Evolutionary conservation across 2,329 filamentous ascomycete species (phyloP).

Genomic region (Cercospora sp.): DNA sequence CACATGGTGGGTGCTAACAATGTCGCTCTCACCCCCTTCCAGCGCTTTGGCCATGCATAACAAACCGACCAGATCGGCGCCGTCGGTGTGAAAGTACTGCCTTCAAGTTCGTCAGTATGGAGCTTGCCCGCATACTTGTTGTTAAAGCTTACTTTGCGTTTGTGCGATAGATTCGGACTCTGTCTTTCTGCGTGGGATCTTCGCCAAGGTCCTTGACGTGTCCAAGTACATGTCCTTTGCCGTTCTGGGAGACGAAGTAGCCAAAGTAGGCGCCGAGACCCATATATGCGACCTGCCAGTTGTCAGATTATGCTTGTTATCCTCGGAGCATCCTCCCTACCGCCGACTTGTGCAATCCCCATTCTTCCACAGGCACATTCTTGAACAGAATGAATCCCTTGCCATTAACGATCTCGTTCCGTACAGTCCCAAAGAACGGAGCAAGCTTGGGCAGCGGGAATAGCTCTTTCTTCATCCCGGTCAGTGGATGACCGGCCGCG

Average conservation of each 20-base stretch:
- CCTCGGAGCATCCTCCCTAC: constrained; percentile 43
- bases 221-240: constrained; percentile 78
- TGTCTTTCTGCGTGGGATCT: constrained; percentile 76
- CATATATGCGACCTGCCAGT: constrained; percentile 65
- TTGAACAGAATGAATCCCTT: constrained; percentile 92
- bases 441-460: constrained; percentile 63
- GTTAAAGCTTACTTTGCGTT: constrained; percentile 21
- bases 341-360: constrained; percentile 77
- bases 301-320: neutral
- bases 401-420: constrained; percentile 69
- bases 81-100: constrained; percentile 85
- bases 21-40: constrained; percentile 80
- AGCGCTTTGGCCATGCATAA: constrained; percentile 76
- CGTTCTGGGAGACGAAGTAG: constrained; percentile 86
- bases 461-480: constrained; percentile 66
- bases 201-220: constrained; percentile 89
- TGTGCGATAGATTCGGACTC: constrained; percentile 86
- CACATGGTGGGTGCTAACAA: constrained; percentile 74
- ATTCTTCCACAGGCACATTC: constrained; percentile 72
- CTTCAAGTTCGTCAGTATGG: constrained; percentile 53
- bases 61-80: constrained; percentile 78
- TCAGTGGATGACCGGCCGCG: constrained; percentile 63
- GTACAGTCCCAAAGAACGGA: constrained; percentile 56
- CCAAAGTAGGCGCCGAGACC: constrained; percentile 77
- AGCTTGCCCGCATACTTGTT: neutral